Conservation (phyloP, 495 filamentous ascomycete species). For the Pseudevernia furfuracea region DNA sequence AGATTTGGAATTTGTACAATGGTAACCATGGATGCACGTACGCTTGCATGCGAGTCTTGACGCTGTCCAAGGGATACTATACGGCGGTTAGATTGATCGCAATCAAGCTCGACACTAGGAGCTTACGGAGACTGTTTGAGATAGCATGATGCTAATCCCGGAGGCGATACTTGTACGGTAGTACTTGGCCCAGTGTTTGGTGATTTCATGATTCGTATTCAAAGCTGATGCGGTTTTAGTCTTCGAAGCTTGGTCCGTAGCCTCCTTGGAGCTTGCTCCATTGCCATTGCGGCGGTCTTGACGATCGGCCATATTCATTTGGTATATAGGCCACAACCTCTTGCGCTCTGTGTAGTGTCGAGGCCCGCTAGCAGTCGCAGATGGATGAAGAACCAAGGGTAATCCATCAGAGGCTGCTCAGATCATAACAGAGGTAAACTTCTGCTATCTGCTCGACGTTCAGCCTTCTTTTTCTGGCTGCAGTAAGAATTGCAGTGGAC, state of each 20-base stretch:
- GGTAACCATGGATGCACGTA: slow-evolving; percentile 29
- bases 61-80: slow-evolving; percentile 72
- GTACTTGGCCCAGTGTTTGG: slow-evolving; percentile 57
- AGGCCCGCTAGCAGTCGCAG: slow-evolving; percentile 55
- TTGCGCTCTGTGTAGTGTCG: slow-evolving; percentile 26
- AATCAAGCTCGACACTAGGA: not conserved
- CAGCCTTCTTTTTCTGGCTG: not conserved
- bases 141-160: slow-evolving; percentile 62
- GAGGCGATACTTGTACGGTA: slow-evolving; percentile 78
- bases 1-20: not conserved
- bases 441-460: not conserved
- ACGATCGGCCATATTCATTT: slow-evolving; percentile 30
- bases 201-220: slow-evolving; percentile 33
- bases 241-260: slow-evolving; percentile 23
- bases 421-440: slow-evolving; percentile 13
- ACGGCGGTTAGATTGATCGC: slow-evolving; percentile 17
- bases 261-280: slow-evolving; percentile 31
- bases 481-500: not conserved
- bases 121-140: slow-evolving; percentile 58
- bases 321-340: slow-evolving; percentile 39
- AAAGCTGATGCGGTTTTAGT: slow-evolving; percentile 16
- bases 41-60: slow-evolving; percentile 79
- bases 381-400: slow-evolving; percentile 47
- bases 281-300: slow-evolving; percentile 42
- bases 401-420: slow-evolving; percentile 51